Base-by-base conservation (phyloP, 805 yeast species). In the Saturnispora hagleri region DNA sequence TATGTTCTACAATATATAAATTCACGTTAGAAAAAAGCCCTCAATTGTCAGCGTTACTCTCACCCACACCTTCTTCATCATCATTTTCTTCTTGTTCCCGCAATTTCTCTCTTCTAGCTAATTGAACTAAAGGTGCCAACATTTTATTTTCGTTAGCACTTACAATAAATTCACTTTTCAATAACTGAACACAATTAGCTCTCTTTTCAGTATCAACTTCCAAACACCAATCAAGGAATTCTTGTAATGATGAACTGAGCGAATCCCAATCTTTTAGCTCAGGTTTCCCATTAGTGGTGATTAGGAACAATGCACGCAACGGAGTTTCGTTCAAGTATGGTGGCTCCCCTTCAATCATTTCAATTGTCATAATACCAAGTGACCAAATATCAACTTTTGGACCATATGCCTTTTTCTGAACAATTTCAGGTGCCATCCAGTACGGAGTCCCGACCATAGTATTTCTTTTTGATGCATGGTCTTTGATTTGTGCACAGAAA, bases 371-470 rank as follows among this genome's bases (percentile, higher is more conserved):
- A 57, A 85, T 86, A 45, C 93, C 93, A 53, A 85, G 68, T 3
- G 88, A 81, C 93, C 93, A 85, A 24, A 86, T 82, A 61, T 85
- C 93, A 27, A 85, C 89, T 63, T 86, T 86, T 48, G 85, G 87
- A 47, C 85, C 93, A 62, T 85, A 85, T 57, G 84, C 89, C 61
- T 84, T 83, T 60, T 83, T 87, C 58, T 80, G 81, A 40, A 85
- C 89, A 44, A 85, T 89, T 66, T 85, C 93, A 1, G 93, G 93
- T 0, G 93, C 93, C 93, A 85, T 85, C 93, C 93, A 85, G 67
- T 85, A 85, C 9, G 93, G 91, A 1, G 93, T 85, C 6, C 93
- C 93, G 4, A 85, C 93, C 91, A 85, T 84, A 3, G 93, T 85
- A 31, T 89, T 86, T 54, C 93, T 75, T 69, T 85, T 85, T 54